Base-by-base conservation (phyloP, 192 early-diverging fungal species). In the Backusella westeae region DNA sequence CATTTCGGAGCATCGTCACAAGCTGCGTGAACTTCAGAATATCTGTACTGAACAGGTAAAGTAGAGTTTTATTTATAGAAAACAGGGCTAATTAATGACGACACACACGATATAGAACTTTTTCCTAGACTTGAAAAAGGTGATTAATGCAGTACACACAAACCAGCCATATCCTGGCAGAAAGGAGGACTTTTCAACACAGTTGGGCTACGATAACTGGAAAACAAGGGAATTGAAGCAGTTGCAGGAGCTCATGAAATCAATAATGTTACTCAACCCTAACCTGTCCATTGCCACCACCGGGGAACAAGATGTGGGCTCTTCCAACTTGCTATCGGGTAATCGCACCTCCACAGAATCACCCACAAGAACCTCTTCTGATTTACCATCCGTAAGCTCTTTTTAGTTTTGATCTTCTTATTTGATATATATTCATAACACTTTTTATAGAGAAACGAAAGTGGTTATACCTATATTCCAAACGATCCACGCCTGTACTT, bases 401-500 rank as follows among this genome's bases (percentile, higher is more conserved):
- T 32, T 32, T 3, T 32, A 32, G 32, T 32, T 32, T 32, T 32
- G 32, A 32, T 3, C 32, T 32, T 0, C 32, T 32, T 32, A 3
- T 32, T 32, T 3, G 32, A 32, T 32, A 32, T 32, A 32, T 32
- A 32, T 32, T 3, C 32, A 8, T 10, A n/a, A 56, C 12, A 0
- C 9, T 63, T 63, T 29, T 21, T 29, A 3, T 9, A 63, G 56
- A 63, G 26, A 63, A 63, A 49, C 21, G 73, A 85, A 78, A 84
- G 70, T 69, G 69, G 79, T 29, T 86, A 85, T 53, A 83, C 80
- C 2, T 88, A 82, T 69, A 85, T 90, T 76, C 91, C 92, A 19
- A 69, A 78, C 34, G 84, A 90, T 75, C 89, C 89, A 3, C 85
- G 85, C 42, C 78, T 80, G 2, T 93, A 86, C 67, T 94, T 90